Conservation (phyloP, 2,329 filamentous ascomycete species). For the Xylaria sp. region DNA sequence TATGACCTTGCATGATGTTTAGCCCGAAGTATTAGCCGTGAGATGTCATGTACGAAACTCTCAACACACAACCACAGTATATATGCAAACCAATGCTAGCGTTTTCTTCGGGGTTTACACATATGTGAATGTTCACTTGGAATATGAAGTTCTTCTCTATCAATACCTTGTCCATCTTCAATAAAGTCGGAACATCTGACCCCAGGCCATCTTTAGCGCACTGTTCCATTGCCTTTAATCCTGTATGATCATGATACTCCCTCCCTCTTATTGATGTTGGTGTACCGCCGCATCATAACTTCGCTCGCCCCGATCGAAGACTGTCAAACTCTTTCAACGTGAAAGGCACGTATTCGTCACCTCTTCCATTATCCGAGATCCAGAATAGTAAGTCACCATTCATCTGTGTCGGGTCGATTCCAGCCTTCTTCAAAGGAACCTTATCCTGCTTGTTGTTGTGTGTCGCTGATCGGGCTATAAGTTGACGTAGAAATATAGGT, state of each 20-base stretch:
- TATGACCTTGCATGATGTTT: background rate
- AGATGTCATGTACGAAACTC: background rate
- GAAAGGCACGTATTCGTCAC: conserved; percentile 69
- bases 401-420: conserved; percentile 67
- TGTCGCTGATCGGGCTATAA: conserved; percentile 68
- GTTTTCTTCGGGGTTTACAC: background rate
- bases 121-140: background rate
- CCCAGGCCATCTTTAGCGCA: background rate
- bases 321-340: conserved; percentile 67
- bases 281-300: conserved; percentile 51
- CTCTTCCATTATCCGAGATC: conserved; percentile 67
- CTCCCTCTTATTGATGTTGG: background rate
- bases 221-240: background rate
- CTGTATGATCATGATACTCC: background rate
- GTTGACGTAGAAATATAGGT: conserved; percentile 76
- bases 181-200: background rate
- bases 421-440: conserved; percentile 73
- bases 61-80: background rate
- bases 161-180: background rate
- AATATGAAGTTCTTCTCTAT: background rate
- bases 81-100: background rate
- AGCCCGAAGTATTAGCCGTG: background rate
- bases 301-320: conserved; percentile 58
- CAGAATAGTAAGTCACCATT: conserved; percentile 60
- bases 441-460: conserved; percentile 88